Evolutionary conservation across 768 basidiomycete species (phyloP).

Genomic region (Russula griseocarnosa): DNA sequence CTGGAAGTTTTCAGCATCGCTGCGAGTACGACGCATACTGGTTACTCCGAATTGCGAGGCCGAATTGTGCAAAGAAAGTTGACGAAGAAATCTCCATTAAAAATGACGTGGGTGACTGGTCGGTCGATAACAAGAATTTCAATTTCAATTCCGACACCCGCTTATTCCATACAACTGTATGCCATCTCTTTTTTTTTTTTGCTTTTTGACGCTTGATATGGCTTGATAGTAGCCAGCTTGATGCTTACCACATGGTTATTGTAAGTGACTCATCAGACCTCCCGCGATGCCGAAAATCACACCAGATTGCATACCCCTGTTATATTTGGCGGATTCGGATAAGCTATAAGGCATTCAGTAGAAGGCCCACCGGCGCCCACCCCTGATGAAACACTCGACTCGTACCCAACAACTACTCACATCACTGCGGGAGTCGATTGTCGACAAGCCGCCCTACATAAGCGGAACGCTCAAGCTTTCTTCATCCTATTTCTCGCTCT

Average conservation of each 20-base stretch:
- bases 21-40: neutral
- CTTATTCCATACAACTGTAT: too few relatives aligned
- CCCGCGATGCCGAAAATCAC: too few relatives aligned
- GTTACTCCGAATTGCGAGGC: neutral
- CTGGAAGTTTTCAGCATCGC: neutral
- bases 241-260: too few relatives aligned
- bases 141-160: neutral
- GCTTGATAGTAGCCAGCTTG: too few relatives aligned
- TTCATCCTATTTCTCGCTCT: neutral
- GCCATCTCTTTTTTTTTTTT: too few relatives aligned
- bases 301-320: too few relatives aligned
- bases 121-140: neutral
- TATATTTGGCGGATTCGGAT: too few relatives aligned
- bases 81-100: neutral
- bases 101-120: neutral
- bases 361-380: too few relatives aligned
- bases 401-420: neutral
- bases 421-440: slow-evolving; percentile 13
- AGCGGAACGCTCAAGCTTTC: neutral
- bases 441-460: slow-evolving; percentile 21
- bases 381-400: neutral
- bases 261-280: too few relatives aligned
- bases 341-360: too few relatives aligned
- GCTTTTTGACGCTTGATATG: too few relatives aligned
- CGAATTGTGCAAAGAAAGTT: neutral